Evolutionary conservation across 768 basidiomycete species (phyloP).

Genomic region (Melanogaster broomeanus): DNA sequence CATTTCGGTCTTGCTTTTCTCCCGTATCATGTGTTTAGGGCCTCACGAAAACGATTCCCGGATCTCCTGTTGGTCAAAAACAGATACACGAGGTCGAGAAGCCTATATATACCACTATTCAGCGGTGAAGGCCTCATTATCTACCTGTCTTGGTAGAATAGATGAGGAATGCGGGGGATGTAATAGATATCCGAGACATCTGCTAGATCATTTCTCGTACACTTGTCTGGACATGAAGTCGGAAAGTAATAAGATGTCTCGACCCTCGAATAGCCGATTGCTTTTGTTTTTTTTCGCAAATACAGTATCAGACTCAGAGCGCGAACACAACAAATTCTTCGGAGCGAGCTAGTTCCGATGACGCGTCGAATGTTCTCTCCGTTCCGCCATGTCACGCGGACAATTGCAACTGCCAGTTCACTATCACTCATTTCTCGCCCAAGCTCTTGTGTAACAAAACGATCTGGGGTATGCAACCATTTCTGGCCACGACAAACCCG

Average conservation of each 20-base stretch:
- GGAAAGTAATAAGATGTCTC: background rate
- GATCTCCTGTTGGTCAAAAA: slow-evolving; percentile 74
- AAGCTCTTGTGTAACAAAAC: background rate
- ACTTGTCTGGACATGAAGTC: background rate
- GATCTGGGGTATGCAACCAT: background rate
- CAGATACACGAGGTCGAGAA: slow-evolving; percentile 88
- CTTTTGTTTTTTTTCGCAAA: no score
- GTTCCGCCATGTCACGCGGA: slow-evolving; percentile 32
- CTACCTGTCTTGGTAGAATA: slow-evolving; percentile 23
- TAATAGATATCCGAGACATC: background rate
- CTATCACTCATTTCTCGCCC: background rate
- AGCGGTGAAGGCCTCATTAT: slow-evolving; percentile 57
- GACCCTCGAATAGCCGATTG: no score
- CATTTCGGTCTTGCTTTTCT: background rate
- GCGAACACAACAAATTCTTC: no score
- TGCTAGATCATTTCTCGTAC: background rate
- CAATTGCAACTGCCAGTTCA: slow-evolving; percentile 9
- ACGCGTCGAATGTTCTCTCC: slow-evolving; percentile 28
- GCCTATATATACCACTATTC: slow-evolving; percentile 80
- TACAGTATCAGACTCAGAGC: no score
- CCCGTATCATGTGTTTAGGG: slow-evolving; percentile 52
- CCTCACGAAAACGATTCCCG: slow-evolving; percentile 88
- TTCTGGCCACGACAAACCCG: slow-evolving; percentile 6
- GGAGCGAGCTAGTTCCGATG: no score
- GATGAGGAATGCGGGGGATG: background rate